Percentiles rank a stretch among this genome's conserved stretches.
These are phyloP conservation scores for Sugiyamaella xylanicola DNA, from an alignment of 1,139 yeast genomes.

Conservation along the genomic window DNA sequence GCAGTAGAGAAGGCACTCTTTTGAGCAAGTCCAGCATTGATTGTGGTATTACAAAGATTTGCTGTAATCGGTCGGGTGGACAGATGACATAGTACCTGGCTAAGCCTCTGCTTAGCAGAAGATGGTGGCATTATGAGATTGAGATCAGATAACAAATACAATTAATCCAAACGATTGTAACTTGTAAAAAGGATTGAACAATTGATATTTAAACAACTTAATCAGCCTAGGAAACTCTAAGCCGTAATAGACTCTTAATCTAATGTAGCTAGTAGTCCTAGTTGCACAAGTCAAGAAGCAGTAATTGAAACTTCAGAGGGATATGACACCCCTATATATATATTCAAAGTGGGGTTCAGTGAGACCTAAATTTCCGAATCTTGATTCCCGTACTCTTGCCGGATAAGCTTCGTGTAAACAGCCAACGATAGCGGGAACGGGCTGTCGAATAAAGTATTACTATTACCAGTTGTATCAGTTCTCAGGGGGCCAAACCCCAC, in stretches of 20 bases:
- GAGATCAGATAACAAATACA: neutral
- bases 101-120: slow-evolving; percentile 18
- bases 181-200: too few relatives aligned
- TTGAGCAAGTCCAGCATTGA: neutral
- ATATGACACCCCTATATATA: neutral
- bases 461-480: neutral
- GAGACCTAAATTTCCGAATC: neutral
- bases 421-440: neutral
- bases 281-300: too few relatives aligned
- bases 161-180: too few relatives aligned
- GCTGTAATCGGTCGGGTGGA: neutral
- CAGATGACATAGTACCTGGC: slow-evolving; percentile 14
- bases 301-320: too few relatives aligned
- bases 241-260: too few relatives aligned
- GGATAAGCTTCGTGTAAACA: neutral
- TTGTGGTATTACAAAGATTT: neutral
- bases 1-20: neutral
- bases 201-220: neutral
- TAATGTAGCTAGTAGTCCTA: too few relatives aligned
- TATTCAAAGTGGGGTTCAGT: neutral
- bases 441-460: neutral
- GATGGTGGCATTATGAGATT: slow-evolving; percentile 15
- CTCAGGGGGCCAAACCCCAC: neutral
- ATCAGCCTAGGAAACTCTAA: too few relatives aligned
- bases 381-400: neutral